phyloP scores from a whole-genome alignment of 2,329 filamentous ascomycete species.

The Scedosporium dehoogii region DNA sequence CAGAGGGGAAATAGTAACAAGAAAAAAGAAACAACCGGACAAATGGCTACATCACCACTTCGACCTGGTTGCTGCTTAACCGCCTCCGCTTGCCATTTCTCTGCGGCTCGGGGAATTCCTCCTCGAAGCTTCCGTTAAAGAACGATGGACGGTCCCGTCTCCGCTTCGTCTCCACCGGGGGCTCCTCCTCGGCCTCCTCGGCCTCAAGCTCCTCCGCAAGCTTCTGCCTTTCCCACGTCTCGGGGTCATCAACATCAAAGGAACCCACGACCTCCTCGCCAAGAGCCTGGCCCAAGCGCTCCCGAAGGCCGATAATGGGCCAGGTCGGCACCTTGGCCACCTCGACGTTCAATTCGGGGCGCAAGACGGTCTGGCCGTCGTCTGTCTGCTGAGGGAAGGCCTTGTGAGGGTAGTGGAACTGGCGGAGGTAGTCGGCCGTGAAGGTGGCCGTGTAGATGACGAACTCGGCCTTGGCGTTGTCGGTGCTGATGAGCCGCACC shows the following conservation, averaged over 20 bases:
- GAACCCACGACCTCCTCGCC: conserved; percentile 38
- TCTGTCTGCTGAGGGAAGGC: not conserved
- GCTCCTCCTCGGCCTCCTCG: not conserved
- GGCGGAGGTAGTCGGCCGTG: conserved; percentile 35
- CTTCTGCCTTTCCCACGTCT: not conserved
- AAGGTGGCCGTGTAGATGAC: conserved; percentile 43
- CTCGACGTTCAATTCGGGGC: conserved; percentile 31
- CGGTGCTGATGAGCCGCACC: conserved; percentile 40
- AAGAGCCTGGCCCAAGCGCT: conserved; percentile 42
- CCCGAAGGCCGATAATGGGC: conserved; percentile 44
- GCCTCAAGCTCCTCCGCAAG: not conserved
- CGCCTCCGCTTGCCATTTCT: not conserved
- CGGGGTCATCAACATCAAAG: conserved; percentile 23
- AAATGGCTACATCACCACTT: not conserved
- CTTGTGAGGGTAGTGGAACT: conserved; percentile 34
- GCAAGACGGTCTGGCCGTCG: conserved; percentile 10
- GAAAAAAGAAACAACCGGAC: not conserved
- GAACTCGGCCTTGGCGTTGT: conserved; percentile 37
- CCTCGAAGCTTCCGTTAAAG: not conserved
- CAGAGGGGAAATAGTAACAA: not conserved
- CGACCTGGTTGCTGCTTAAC: not conserved
- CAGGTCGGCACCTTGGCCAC: conserved; percentile 40
- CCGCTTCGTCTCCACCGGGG: not conserved
- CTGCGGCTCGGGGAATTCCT: not conserved
- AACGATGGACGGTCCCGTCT: not conserved